A percentile compares a stretch with the other conserved stretches of the same genome.
phyloP scores from a whole-genome alignment of 306 rosid genomes.

The Cicer arietinum region DNA sequence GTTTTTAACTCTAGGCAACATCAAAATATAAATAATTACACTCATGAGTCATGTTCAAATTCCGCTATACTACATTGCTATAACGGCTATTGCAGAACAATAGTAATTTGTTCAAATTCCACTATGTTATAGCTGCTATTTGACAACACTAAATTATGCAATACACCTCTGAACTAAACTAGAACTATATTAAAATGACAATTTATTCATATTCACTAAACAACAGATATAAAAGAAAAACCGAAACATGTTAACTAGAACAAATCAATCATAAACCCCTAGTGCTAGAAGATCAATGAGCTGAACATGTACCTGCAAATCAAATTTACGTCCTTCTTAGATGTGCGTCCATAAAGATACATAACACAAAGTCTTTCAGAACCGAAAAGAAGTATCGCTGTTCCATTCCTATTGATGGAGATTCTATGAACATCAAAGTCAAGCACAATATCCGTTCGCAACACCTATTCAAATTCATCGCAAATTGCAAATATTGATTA shows the following conservation, averaged over 20 bases:
- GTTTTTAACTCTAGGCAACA: conserved; percentile 1
- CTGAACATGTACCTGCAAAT: conserved; percentile 67
- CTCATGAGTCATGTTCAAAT: conserved; percentile 12
- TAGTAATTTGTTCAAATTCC: too few relatives aligned
- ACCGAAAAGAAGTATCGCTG: conserved; percentile 76
- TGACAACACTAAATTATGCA: not conserved
- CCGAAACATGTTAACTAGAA: conserved; percentile 24
- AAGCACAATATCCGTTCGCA: conserved; percentile 67
- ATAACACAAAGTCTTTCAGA: conserved; percentile 66
- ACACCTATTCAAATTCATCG: conserved; percentile 56
- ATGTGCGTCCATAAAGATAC: conserved; percentile 78
- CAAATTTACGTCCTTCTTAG: conserved; percentile 59
- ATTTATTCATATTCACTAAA: not conserved
- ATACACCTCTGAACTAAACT: conserved; percentile 17
- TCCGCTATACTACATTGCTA: too few relatives aligned
- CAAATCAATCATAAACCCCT: conserved; percentile 54
- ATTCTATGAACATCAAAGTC: conserved; percentile 65
- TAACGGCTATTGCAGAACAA: too few relatives aligned
- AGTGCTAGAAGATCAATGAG: conserved; percentile 35
- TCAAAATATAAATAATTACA: conserved; percentile 10
- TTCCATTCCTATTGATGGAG: conserved; percentile 75
- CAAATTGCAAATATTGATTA: not conserved
- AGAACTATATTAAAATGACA: not conserved
- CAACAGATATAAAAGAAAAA: not conserved
- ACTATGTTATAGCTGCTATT: too few relatives aligned